phyloP scores from a whole-genome alignment of 2,329 filamentous ascomycete genomes.

The Penicillium hordei region DNA sequence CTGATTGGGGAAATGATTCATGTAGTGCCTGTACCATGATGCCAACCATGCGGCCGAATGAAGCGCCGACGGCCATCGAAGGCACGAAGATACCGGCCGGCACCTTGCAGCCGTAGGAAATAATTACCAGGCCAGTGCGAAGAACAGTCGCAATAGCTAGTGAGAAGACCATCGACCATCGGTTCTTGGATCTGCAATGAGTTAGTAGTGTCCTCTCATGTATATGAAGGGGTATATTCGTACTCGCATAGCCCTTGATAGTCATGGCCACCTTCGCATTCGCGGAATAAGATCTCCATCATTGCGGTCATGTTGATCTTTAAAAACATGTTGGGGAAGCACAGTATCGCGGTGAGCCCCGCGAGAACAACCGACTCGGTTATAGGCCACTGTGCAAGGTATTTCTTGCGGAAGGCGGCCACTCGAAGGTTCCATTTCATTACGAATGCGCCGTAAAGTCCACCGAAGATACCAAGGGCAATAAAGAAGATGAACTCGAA shows the following conservation, averaged over 20 bases:
- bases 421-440: conserved; percentile 96
- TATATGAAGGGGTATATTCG: conserved; percentile 6
- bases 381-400: conserved; percentile 78
- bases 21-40: conserved; percentile 89
- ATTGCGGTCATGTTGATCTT: conserved; percentile 99
- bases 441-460: conserved; percentile 91
- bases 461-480: conserved; percentile 86
- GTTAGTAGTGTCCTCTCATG: conserved; percentile 9
- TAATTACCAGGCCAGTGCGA: conserved; percentile 80
- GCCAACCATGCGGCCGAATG: conserved; percentile 89
- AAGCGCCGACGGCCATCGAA: conserved; percentile 94
- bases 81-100: conserved; percentile 97
- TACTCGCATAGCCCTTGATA: conserved; percentile 87
- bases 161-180: conserved; percentile 75
- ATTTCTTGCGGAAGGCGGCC: conserved; percentile 91
- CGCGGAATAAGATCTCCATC: conserved; percentile 95
- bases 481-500: conserved; percentile 94
- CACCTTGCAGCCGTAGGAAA: conserved; percentile 97
- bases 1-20: conserved; percentile 75
- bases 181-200: conserved; percentile 56
- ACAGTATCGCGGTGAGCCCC: conserved; percentile 81
- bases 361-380: conserved; percentile 84
- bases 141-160: conserved; percentile 77
- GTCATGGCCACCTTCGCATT: conserved; percentile 85
- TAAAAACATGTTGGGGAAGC: conserved; percentile 93